Base-by-base conservation (phyloP, 2,329 filamentous ascomycete species). In the Monilinia aucupariae region DNA sequence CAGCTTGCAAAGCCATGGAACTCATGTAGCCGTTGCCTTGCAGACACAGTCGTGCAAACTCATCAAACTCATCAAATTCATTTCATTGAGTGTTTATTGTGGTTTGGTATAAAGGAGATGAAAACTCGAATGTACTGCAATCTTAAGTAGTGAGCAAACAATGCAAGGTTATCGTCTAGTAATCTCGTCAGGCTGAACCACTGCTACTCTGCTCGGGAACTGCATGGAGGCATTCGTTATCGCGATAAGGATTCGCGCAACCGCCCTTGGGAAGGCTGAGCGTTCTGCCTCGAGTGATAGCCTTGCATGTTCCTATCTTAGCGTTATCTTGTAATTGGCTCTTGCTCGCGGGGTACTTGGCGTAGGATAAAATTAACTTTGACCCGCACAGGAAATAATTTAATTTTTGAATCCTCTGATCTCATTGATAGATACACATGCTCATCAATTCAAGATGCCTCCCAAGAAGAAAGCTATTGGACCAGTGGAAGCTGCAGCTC, bases 391-490 rank as follows among this genome's bases (percentile, higher is more conserved):
- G n/a, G 34, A 58, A 58, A 58, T 58, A 47, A 58, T 47, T 58
- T 47, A 47, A 47, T 61, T 61, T 61, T 61, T 48, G 22, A 55
- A 41, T 27, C 45, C 45, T 49, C 32, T 34, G 52, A 59, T 25
- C 22, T 10, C 47, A 39, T 27, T 25, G 17, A 3, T 39, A 39
- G 4, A 20, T 61, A 41, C 49, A 34, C 22, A 15, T 25, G 22
- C 39, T 15, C n/a, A 39, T 47, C 47, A 53, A 43, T 54, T 54
- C 22, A 45, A 61, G 30, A 64, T 64, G 63, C 58, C 63, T 45
- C 63, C 63, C 27, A 64, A 64, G 30, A 64, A 62, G 52, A 64
- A 58, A 48, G 47, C 52, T 25, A 25, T 22, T 20, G 59, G 63
- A 8, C 63, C 59, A 30, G 50, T 62, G 54, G 58, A 54, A 32